These are phyloP conservation scores for Neurospora sp. DNA, from an alignment of 495 filamentous ascomycete species.

Conservation along the genomic window DNA sequence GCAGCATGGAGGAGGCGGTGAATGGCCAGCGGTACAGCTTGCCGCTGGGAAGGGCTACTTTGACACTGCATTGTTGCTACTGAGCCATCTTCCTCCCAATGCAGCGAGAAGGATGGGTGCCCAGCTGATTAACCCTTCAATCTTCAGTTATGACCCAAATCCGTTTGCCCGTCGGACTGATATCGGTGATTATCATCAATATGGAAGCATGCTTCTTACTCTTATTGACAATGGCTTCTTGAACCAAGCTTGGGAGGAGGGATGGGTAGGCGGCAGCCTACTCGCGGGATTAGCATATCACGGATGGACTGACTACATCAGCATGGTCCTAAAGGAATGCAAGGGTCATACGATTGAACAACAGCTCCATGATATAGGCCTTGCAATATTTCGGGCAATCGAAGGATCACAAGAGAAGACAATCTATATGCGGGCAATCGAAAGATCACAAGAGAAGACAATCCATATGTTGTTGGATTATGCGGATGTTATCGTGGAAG, in stretches of 20 bases:
- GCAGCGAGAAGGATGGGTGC: neutral
- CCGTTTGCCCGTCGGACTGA: too few species aligned
- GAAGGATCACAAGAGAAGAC: neutral
- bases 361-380: neutral
- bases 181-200: neutral
- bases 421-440: neutral
- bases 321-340: neutral
- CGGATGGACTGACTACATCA: neutral
- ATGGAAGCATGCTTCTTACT: neutral
- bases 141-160: too few species aligned
- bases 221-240: neutral
- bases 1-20: neutral
- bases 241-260: neutral
- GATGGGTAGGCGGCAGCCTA: neutral
- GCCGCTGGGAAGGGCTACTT: neutral
- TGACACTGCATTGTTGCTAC: neutral
- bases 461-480: neutral
- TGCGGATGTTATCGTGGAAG: neutral
- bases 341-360: neutral
- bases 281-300: neutral
- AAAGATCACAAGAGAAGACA: neutral
- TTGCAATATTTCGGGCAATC: neutral
- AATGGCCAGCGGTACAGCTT: neutral
- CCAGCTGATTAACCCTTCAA: neutral
- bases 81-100: neutral